phyloP scores from a whole-genome alignment of 176 grass and related monocot genomes.

The Cocos nucifera region DNA sequence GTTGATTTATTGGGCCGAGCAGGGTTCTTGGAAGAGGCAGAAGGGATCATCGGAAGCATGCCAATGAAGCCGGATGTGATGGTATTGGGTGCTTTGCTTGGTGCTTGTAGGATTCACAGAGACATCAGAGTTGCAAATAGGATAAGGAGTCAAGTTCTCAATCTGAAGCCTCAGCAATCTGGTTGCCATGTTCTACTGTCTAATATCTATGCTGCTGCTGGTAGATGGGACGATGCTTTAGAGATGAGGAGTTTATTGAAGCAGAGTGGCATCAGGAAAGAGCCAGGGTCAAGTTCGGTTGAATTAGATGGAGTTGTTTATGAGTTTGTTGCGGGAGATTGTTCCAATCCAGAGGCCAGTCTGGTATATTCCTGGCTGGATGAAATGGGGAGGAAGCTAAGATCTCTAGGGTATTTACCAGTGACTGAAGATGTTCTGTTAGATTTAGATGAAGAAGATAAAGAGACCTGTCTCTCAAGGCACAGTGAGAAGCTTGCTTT shows the following conservation, averaged over 20 bases:
- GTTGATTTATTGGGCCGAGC: conserved; percentile 62
- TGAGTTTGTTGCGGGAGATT: conserved; percentile 1
- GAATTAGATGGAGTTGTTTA: conserved; percentile 19
- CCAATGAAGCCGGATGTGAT: conserved; percentile 42
- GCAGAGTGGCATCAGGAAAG: conserved; percentile 31
- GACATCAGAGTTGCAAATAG: conserved; percentile 46
- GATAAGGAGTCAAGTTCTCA: conserved; percentile 26
- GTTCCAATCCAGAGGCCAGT: conserved; percentile 1
- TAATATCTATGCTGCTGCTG: conserved; percentile 41
- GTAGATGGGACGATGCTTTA: conserved; percentile 37
- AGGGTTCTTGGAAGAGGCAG: conserved; percentile 62
- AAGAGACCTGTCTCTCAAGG: conserved; percentile 12
- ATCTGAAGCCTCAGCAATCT: conserved; percentile 19
- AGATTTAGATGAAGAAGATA: conserved; percentile 15
- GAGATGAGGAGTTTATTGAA: conserved; percentile 33
- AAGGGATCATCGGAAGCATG: conserved; percentile 44
- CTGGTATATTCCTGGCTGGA: neutral
- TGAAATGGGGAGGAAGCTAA: neutral
- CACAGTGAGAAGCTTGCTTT: conserved; percentile 13
- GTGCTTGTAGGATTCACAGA: conserved; percentile 44
- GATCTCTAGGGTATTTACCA: conserved; percentile 2
- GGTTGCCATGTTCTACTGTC: conserved; percentile 51
- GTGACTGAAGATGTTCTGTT: conserved; percentile 3
- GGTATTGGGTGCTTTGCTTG: conserved; percentile 48
- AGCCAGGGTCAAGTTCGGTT: conserved; percentile 28